Conservation (phyloP, 2,329 filamentous ascomycete species). For the Stachybotrys elegans region DNA sequence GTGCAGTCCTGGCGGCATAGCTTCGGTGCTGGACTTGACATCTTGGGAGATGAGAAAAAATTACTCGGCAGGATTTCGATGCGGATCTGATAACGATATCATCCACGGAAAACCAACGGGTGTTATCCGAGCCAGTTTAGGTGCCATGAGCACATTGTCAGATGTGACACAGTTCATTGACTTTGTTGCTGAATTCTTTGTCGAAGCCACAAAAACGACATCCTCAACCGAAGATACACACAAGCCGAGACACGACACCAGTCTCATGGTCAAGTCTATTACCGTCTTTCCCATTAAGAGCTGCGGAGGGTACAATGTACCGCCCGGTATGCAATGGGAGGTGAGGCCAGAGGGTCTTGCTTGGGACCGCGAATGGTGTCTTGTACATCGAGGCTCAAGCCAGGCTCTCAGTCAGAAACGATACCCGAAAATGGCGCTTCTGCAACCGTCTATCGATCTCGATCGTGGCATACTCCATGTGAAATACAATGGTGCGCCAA, state of each 20-base stretch:
- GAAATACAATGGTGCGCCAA: slow-evolving; percentile 35
- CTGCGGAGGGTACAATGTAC: slow-evolving; percentile 74
- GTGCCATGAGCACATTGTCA: slow-evolving; percentile 76
- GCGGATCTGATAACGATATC: slow-evolving; percentile 77
- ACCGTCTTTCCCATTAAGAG: slow-evolving; percentile 92
- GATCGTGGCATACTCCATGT: slow-evolving; percentile 60
- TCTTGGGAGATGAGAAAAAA: slow-evolving; percentile 81
- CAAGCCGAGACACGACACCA: background rate
- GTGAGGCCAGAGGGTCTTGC: slow-evolving; percentile 76
- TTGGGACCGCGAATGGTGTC: slow-evolving; percentile 96
- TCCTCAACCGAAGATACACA: background rate
- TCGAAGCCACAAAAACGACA: slow-evolving; percentile 9
- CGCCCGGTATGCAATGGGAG: slow-evolving; percentile 62
- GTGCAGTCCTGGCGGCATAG: slow-evolving; percentile 87
- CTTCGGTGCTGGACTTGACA: slow-evolving; percentile 64
- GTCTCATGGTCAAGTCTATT: slow-evolving; percentile 51
- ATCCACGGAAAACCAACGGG: slow-evolving; percentile 83
- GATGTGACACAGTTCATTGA: slow-evolving; percentile 69
- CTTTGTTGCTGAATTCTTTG: slow-evolving; percentile 69
- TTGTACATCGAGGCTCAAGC: slow-evolving; percentile 81
- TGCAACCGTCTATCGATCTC: slow-evolving; percentile 72
- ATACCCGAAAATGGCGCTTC: slow-evolving; percentile 80
- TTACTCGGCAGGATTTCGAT: slow-evolving; percentile 79
- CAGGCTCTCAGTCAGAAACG: slow-evolving; percentile 84
- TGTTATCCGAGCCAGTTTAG: slow-evolving; percentile 77